Evolutionary conservation across 2,329 filamentous ascomycete species (phyloP).

Genomic region (Leptographium galeiforme): DNA sequence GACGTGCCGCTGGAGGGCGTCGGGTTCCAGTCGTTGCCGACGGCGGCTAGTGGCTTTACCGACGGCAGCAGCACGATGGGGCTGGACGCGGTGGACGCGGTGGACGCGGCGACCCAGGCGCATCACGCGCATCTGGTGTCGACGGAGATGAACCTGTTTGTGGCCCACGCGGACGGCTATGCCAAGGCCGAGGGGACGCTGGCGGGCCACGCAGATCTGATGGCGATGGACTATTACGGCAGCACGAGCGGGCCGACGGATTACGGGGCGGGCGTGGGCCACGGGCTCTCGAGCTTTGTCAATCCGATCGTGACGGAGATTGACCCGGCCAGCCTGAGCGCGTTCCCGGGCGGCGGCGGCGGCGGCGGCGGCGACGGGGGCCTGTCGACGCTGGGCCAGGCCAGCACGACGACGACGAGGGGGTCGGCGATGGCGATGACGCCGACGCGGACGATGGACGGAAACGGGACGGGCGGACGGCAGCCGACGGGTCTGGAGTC

Average conservation of each 20-base stretch:
- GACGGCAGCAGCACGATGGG: no score
- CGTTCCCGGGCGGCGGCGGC: no score
- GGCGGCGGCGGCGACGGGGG: background rate
- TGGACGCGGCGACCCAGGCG: no score
- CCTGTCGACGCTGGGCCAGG: background rate
- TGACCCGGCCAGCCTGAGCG: background rate
- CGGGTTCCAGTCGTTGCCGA: background rate
- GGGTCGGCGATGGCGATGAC: background rate
- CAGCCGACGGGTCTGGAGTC: conserved; percentile 28
- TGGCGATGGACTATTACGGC: background rate
- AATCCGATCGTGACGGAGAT: background rate
- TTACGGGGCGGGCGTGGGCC: no score
- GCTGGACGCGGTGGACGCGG: no score
- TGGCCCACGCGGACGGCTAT: no score
- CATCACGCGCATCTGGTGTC: background rate
- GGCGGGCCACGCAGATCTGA: background rate
- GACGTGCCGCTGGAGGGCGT: no score
- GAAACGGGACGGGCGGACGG: background rate
- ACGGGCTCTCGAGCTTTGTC: background rate
- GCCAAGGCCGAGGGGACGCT: no score
- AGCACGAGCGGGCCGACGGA: no score
- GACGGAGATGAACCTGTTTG: background rate
- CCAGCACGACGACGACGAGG: background rate
- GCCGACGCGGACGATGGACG: background rate
- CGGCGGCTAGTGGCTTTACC: no score